Conservation (phyloP, 2,329 filamentous ascomycete species). For the Alternaria postmessia region DNA sequence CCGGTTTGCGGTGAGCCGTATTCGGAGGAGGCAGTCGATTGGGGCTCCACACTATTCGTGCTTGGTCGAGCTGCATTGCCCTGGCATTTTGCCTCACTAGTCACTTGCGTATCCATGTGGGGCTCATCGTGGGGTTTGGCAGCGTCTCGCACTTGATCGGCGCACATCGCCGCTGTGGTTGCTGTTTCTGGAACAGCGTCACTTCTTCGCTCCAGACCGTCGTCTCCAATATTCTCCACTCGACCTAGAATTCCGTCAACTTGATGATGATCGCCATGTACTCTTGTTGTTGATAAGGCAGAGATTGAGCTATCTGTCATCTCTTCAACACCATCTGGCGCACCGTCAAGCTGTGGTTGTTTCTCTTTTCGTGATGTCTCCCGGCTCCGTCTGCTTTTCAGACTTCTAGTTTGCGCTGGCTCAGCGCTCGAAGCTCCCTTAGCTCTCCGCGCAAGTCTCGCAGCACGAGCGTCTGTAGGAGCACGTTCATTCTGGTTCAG, state of each 20-base stretch:
- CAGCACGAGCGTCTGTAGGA: slow-evolving; percentile 13
- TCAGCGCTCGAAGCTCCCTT: slow-evolving; percentile 3
- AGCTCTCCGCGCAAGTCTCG: slow-evolving; percentile 16
- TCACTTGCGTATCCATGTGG: slow-evolving; percentile 5
- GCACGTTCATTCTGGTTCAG: not conserved
- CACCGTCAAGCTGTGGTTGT: not conserved
- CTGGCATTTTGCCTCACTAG: slow-evolving; percentile 1
- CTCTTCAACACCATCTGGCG: not conserved
- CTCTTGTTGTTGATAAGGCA: not conserved
- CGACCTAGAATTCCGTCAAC: not conserved
- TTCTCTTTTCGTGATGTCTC: slow-evolving; percentile 1
- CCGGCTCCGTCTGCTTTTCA: not conserved
- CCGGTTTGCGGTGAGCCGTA: not conserved
- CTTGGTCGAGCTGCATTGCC: not conserved
- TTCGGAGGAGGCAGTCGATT: not conserved
- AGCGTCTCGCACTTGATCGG: slow-evolving; percentile 4
- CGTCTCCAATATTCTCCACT: not conserved
- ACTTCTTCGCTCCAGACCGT: slow-evolving; percentile 3
- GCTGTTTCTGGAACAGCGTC: slow-evolving; percentile 4
- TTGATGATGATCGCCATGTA: not conserved
- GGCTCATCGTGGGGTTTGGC: slow-evolving; percentile 1
- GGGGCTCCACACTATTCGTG: not conserved
- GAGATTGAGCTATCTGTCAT: not conserved
- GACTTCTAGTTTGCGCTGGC: not conserved
- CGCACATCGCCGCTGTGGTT: slow-evolving; percentile 4